These are phyloP conservation scores for Hypoxylon sp. DNA, from an alignment of 2,329 filamentous ascomycete species.

Conservation along the genomic window DNA sequence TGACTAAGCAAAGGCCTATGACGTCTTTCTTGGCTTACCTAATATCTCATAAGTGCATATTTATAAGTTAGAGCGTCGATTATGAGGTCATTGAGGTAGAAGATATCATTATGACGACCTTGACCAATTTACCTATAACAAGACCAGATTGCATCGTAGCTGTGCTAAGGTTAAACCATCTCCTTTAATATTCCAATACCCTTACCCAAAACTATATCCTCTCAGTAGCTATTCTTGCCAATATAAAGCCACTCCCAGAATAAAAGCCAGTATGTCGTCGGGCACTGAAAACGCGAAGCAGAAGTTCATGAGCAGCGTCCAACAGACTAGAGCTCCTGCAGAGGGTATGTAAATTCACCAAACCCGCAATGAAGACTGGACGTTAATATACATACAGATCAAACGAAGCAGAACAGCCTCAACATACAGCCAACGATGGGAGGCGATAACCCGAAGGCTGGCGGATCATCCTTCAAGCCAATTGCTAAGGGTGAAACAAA, in stretches of 20 bases:
- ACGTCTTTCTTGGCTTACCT: slow-evolving; percentile 14
- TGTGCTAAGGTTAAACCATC: not conserved
- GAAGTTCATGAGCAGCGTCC: slow-evolving; percentile 40
- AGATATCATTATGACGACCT: slow-evolving; percentile 35
- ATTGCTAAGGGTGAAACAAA: slow-evolving; percentile 40
- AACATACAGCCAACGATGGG: slow-evolving; percentile 17
- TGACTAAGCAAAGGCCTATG: not conserved
- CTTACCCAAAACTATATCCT: not conserved
- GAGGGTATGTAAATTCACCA: slow-evolving; percentile 12
- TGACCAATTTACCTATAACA: slow-evolving; percentile 6
- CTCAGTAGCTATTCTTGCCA: not conserved
- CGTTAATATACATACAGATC: slow-evolving; percentile 20
- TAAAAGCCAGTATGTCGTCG: slow-evolving; percentile 32
- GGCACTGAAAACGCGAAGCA: slow-evolving; percentile 37
- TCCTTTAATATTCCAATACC: not conserved
- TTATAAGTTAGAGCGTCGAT: not conserved
- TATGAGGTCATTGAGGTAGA: slow-evolving; percentile 35
- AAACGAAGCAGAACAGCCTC: slow-evolving; percentile 16
- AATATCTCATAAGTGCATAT: slow-evolving; percentile 8
- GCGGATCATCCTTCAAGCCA: slow-evolving; percentile 35
- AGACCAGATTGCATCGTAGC: not conserved
- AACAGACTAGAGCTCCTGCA: slow-evolving; percentile 34
- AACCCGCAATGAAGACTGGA: not conserved
- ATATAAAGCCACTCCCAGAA: not conserved
- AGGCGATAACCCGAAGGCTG: slow-evolving; percentile 41